Evolutionary conservation across 192 early-diverging fungal genomes (phyloP).

Genomic region (Glomus cerebriforme): DNA sequence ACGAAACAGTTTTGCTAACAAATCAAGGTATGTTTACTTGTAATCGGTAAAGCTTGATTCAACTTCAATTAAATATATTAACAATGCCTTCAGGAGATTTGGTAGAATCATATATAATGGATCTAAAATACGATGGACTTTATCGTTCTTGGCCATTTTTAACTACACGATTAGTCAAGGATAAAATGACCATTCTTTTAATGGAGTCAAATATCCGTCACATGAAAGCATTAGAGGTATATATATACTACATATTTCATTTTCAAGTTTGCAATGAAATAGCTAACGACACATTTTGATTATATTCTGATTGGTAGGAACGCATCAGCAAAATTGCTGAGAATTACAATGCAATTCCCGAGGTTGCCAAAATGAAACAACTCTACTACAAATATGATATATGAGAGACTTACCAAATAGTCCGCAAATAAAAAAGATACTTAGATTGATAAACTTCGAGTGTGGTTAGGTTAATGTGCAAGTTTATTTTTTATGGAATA

Average conservation of each 20-base stretch:
- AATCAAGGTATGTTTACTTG: slow-evolving; percentile 30
- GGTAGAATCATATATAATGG: slow-evolving; percentile 33
- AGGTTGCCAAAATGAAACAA: background rate
- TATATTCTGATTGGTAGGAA: slow-evolving; percentile 20
- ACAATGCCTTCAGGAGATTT: slow-evolving; percentile 9
- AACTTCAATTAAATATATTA: background rate
- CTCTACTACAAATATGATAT: background rate
- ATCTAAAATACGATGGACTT: slow-evolving; percentile 22
- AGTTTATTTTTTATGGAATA: slow-evolving; percentile 6
- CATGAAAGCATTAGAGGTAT: slow-evolving; percentile 6
- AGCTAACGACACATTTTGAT: background rate
- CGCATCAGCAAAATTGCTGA: background rate
- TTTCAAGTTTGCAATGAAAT: background rate
- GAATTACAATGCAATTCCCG: background rate
- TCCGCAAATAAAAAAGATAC: background rate
- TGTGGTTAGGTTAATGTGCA: slow-evolving; percentile 10
- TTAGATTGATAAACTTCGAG: background rate
- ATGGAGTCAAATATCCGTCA: background rate
- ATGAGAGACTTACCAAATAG: background rate
- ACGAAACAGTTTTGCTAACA: slow-evolving; percentile 25
- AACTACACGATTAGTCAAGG: slow-evolving; percentile 7
- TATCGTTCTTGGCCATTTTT: slow-evolving; percentile 21
- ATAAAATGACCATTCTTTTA: slow-evolving; percentile 10
- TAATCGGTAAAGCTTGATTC: too few relatives aligned
- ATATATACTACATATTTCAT: slow-evolving; percentile 6